Evolutionary conservation across 768 basidiomycete genomes (phyloP), one percentile per base, ranked within the genome.

Genomic region (Filobasidium floriforme): DNA sequence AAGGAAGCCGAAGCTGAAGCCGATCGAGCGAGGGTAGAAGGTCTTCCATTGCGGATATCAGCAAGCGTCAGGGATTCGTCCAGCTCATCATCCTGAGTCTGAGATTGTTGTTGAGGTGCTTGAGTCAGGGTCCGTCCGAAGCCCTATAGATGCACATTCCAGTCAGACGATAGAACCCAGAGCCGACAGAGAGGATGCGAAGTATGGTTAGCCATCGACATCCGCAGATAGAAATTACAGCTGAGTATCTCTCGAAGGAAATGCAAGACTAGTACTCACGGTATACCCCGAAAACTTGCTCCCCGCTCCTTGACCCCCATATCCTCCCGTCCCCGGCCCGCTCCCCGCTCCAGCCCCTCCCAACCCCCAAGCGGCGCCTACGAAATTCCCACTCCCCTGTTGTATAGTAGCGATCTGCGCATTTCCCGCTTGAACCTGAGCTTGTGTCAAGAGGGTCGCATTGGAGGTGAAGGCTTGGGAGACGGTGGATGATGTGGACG

Each of bases 401-500:
- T 51, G 61, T 32, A 26, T n/a, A 1, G 60, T 44, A 26, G 66
- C 63, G 40, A 62, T 65, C 26, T 66, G 60, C 9, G 66, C 66
- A 0, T 66, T 10, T 10, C 67, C 71, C 15, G 60, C 60, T 44
- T 73, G 69, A 41, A 77, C 67, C 55, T 76, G 75, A 63, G 65
- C 44, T 76, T 74, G 19, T 73, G 67, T 15, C 73, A 65, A 9
- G 72, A 76, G 59, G 12, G 26, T 61, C 18, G 75, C 73, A 66
- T 78, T 78, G 28, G 74, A 69, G 40, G 77, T 72, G 67, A 78
- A 78, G n/a, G 73, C 74, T 40, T 76, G 75, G 15, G 65, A 49
- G 60, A 66, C 49, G 60, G 69, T 44, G 22, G 60, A 29, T 7
- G 60, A 18, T 26, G 63, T 59, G 40, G 55, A 11, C 1, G 28